Conservation (phyloP, 2,329 filamentous ascomycete species). For the Corynespora cassiicola region DNA sequence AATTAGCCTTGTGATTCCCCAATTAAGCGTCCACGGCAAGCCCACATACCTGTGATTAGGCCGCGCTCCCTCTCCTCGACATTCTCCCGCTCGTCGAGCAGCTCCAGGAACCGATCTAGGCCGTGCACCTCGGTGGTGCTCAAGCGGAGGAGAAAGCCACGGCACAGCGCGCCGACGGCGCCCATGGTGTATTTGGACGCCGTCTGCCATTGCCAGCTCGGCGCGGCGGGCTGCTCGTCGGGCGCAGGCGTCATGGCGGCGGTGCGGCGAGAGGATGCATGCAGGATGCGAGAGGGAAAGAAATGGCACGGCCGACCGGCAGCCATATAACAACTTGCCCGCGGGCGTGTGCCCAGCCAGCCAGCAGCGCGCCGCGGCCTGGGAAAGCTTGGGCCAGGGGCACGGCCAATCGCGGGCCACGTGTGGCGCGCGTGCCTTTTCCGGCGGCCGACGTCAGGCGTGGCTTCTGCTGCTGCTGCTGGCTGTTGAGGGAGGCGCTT, state of each 20-base stretch:
- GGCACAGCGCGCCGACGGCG: conserved; percentile 71
- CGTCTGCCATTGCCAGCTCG: conserved; percentile 72
- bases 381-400: conserved; percentile 2
- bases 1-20: conserved; percentile 15
- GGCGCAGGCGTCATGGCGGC: too few species aligned
- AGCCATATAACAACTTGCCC: too few species aligned
- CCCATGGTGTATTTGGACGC: conserved; percentile 79
- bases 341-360: background rate
- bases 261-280: conserved; percentile 9
- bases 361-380: conserved; percentile 1
- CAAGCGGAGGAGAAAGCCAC: conserved; percentile 76
- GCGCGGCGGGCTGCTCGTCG: conserved; percentile 57
- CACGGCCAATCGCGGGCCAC: conserved; percentile 11
- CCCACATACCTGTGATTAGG: conserved; percentile 76
- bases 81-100: conserved; percentile 77
- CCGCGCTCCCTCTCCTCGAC: conserved; percentile 72
- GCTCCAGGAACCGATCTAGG: conserved; percentile 73
- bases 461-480: too few species aligned
- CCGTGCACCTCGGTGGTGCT: conserved; percentile 80
- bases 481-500: too few species aligned
- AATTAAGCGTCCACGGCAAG: background rate
- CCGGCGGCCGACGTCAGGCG: conserved; percentile 15
- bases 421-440: conserved; percentile 18
- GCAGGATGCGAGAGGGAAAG: conserved; percentile 16
- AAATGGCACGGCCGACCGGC: too few species aligned